Base-by-base conservation (phyloP, 306 rosid genomes). In the Cicer pinnatifidum region DNA sequence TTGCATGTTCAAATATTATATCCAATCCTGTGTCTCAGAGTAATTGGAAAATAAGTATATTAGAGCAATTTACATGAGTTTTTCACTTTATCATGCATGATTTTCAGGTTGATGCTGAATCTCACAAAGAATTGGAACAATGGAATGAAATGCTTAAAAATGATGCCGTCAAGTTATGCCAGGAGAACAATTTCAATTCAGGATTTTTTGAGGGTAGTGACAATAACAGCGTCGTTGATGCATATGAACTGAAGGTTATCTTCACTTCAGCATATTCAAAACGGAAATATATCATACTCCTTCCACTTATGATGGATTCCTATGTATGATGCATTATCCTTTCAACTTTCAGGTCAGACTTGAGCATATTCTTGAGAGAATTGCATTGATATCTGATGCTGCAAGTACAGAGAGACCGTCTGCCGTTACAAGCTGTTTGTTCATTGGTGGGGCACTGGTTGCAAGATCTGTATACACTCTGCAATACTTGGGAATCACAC, bases 161-260 rank as follows among this genome's bases (percentile, higher is more conserved):
- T 71, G 99, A 94, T 12, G 96, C 86, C 9, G 69, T 94, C 76
- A 94, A 83, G 80, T 86, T 94, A 41, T 91, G 99, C 84, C 97
- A 88, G 67, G 97, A 91, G 72, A 94, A 94, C 84, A 90, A 89
- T 76, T 94, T 94, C 77, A 88, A 87, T 79, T 69, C 96, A 53
- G 99, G 99, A 74, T 94, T 88, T 80, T 94, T 94, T 1, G 99
- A 94, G 93, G 87, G 99, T 39, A 86, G 92, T 76, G 99, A 94
- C 73, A 88, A 88, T 75, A 84, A 87, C 68, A 69, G 87, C 33
- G 96, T 82, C 53, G 81, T 91, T 75, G 99, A 94, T 85, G 99
- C 97, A 67, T 94, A 94, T 75, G 99, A 94, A 78, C 81, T 94
- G 67, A 94, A 91, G 96, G 99, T 94, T 62, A 51, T 61, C 33